Percentiles rank a stretch among this genome's conserved stretches.
Evolutionary conservation across 768 basidiomycete species (phyloP).

Genomic region (Clitopilus passeckerianus): DNA sequence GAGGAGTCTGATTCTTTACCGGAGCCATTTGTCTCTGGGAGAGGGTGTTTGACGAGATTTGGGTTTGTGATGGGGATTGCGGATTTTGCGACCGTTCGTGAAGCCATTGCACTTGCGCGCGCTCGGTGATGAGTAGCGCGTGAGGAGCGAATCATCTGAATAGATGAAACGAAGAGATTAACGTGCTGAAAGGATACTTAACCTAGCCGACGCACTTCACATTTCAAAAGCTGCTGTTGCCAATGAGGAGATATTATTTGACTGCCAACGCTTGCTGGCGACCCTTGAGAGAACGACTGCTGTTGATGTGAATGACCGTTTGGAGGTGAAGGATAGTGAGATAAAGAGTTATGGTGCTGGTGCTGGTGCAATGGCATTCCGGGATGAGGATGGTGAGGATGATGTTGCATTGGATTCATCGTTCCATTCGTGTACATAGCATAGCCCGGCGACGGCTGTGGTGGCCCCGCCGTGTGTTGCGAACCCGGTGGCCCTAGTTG

Average conservation of each 20-base stretch:
- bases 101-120: constrained; percentile 90
- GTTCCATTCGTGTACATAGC: constrained; percentile 71
- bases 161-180: constrained; percentile 13
- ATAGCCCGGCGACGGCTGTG: constrained; percentile 71
- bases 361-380: constrained; percentile 58
- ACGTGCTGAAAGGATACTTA: constrained; percentile 5
- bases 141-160: constrained; percentile 77
- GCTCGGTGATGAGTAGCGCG: constrained; percentile 93
- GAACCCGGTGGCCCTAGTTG: constrained; percentile 43
- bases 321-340: constrained; percentile 79
- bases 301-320: constrained; percentile 58
- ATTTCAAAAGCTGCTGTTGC: constrained; percentile 92
- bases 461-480: constrained; percentile 54
- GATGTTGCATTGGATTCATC: constrained; percentile 59
- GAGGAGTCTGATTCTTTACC: constrained; percentile 25
- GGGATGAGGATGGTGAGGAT: constrained; percentile 51
- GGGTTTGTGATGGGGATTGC: constrained; percentile 93
- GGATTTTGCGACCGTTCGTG: constrained; percentile 79
- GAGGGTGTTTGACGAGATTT: constrained; percentile 52
- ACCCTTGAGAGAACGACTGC: constrained; percentile 52
- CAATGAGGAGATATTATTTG: constrained; percentile 80
- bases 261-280: constrained; percentile 47
- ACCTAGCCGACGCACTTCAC: constrained; percentile 61
- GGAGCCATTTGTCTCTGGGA: constrained; percentile 28
- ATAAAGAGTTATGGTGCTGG: constrained; percentile 73